Conservation (phyloP, 2,329 filamentous ascomycete species). For the Cladosporium phlei region DNA sequence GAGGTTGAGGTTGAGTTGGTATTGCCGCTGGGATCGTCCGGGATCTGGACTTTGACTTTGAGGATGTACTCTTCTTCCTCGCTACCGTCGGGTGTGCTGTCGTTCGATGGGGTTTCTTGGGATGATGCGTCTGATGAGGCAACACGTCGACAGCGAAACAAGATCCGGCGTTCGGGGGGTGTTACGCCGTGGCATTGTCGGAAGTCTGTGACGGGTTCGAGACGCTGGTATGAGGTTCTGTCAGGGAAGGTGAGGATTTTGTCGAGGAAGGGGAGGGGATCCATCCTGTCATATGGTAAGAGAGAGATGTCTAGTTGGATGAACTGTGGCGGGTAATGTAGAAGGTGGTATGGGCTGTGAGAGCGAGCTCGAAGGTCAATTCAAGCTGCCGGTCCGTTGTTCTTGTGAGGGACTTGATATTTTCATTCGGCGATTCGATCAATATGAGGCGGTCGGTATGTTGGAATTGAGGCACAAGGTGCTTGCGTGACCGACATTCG, state of each 20-base stretch:
- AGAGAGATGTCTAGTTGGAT: background rate
- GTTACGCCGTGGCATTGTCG: conserved; percentile 24
- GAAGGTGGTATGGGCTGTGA: too few relatives aligned
- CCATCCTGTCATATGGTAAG: too few relatives aligned
- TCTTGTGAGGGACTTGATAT: too few relatives aligned
- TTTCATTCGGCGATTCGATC: too few relatives aligned
- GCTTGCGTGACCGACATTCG: too few relatives aligned
- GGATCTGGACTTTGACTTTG: conserved; percentile 29
- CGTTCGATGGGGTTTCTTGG: background rate
- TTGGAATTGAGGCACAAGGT: too few relatives aligned
- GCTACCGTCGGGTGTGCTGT: background rate
- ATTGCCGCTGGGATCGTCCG: background rate
- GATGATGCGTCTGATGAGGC: background rate
- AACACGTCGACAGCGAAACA: conserved; percentile 24
- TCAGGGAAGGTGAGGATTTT: background rate
- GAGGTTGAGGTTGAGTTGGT: conserved; percentile 19
- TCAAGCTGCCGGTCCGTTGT: too few relatives aligned
- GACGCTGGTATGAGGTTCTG: background rate
- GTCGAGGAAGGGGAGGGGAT: background rate
- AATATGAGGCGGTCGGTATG: too few relatives aligned
- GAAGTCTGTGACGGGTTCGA: conserved; percentile 27
- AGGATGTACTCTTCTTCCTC: conserved; percentile 19
- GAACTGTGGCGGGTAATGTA: too few relatives aligned
- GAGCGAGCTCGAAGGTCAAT: too few relatives aligned
- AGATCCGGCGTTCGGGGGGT: conserved; percentile 23